Percentiles rank a stretch among this genome's conserved stretches.
phyloP scores from a whole-genome alignment of 371 early-diverging fungal species.

The Mucor mucedo region DNA sequence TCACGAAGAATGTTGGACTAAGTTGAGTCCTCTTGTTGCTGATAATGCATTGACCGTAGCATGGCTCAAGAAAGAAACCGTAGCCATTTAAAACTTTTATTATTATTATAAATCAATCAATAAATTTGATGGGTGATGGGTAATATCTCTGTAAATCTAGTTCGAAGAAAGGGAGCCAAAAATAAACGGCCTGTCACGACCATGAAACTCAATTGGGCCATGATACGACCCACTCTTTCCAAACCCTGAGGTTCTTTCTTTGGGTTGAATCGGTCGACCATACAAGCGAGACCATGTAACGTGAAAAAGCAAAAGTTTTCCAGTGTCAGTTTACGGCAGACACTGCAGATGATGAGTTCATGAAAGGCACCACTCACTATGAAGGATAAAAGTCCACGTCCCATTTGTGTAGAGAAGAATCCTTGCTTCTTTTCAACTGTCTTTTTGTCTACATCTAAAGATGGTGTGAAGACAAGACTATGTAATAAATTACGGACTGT shows the following conservation, averaged over 20 bases:
- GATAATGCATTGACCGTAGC: constrained; percentile 64
- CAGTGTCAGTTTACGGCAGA: constrained; percentile 38
- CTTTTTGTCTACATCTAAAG: background rate
- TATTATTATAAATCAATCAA: too few species aligned
- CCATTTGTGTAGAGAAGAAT: constrained; percentile 6
- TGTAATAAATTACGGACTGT: constrained; percentile 40
- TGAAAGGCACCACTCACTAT: constrained; percentile 40
- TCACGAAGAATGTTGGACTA: constrained; percentile 75
- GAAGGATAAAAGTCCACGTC: constrained; percentile 38
- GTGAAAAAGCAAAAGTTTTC: constrained; percentile 43
- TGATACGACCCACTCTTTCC: constrained; percentile 14
- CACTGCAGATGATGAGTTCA: constrained; percentile 36
- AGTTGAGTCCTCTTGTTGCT: constrained; percentile 77
- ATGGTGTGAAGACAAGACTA: constrained; percentile 22
- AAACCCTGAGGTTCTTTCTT: constrained; percentile 13
- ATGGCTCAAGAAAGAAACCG: constrained; percentile 83
- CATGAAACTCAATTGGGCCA: constrained; percentile 29
- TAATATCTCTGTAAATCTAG: constrained; percentile 18
- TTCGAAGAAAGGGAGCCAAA: constrained; percentile 42
- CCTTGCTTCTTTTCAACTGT: background rate
- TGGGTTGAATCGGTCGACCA: constrained; percentile 7
- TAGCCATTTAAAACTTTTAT: constrained; percentile 40
- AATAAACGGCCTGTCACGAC: constrained; percentile 44
- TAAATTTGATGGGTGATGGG: constrained; percentile 11
- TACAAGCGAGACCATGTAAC: constrained; percentile 34